Base-by-base conservation (phyloP, 805 yeast genomes). In the Hanseniaspora thailandica region DNA sequence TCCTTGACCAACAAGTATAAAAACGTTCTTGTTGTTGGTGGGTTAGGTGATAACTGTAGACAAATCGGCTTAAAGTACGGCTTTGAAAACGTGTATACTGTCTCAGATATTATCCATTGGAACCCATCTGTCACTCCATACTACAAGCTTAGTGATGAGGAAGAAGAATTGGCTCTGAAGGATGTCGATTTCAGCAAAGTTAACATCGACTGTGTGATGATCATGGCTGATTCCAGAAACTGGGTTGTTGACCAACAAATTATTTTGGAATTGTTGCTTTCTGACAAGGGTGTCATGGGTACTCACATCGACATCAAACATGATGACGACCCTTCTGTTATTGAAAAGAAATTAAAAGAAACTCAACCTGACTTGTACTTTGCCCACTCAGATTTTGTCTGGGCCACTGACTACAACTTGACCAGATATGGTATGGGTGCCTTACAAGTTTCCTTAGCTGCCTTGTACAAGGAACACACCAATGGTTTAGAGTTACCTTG, bases 341-440 rank as follows among this genome's bases (percentile, higher is more conserved):
- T 50, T 26, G 33, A 15, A 10, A n/a, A 43, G 30, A 50, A 50
- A 49, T 23, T 50, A 19, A 28, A 50, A 17, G 82, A 81, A 56
- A 88, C 86, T 58, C 89, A 89, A 36, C 93, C 95, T 33, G 79
- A 80, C 46, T 77, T 86, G 55, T 85, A 84, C 68, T 87, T 86
- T 73, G 95, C 95, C 40, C 95, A 87, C 66, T 84, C 90, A 20
- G 96, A 87, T 69, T 84, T 87, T 62, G 86, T 87, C 53, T 87
- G 96, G 96, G 90, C 95, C 12, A 85, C 96, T 3, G 84, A 86
- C 67, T 86, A 84, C 64, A 78, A 78, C 60, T 72, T 84, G 57
- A 79, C 87, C 17, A 75, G 96, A 64, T 86, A 87, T 64, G 96
- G 96, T 57, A 88, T 87, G 94, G 96, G 96, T 56, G 96, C 96